Conservation (phyloP, 2,329 filamentous ascomycete genomes). For the Pseudocercospora ulei region DNA sequence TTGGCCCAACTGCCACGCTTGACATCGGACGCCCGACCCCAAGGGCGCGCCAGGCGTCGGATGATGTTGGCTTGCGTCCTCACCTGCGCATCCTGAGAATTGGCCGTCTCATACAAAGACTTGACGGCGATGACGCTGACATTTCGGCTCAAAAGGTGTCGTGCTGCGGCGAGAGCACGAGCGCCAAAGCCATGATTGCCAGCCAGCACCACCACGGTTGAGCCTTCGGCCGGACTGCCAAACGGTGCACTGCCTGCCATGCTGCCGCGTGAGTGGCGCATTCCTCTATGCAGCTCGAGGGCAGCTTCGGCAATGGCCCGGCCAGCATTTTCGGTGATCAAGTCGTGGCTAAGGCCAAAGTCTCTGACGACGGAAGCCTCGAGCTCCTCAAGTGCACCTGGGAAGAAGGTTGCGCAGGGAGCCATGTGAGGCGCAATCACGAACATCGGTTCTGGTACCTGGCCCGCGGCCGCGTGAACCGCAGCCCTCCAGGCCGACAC, state of each 20-base stretch:
- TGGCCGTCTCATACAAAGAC: constrained; percentile 72
- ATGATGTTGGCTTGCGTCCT: constrained; percentile 75
- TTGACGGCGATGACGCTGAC: constrained; percentile 73
- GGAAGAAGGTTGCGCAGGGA: constrained; percentile 50
- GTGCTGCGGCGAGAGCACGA: constrained; percentile 71
- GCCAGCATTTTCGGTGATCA: constrained; percentile 86
- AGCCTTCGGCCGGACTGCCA: constrained; percentile 37
- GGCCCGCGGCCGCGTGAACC: constrained; percentile 20
- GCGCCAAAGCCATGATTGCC: constrained; percentile 91
- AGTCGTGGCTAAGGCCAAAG: constrained; percentile 73
- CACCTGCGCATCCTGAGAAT: constrained; percentile 69
- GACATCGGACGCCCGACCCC: constrained; percentile 49
- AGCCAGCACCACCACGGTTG: constrained; percentile 66
- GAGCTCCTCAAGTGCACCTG: constrained; percentile 81
- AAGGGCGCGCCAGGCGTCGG: constrained; percentile 53
- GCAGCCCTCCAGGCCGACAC: constrained; percentile 21
- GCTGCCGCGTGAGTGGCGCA: constrained; percentile 43
- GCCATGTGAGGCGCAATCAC: constrained; percentile 47
- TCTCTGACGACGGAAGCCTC: constrained; percentile 86
- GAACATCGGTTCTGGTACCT: constrained; percentile 37
- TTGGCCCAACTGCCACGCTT: constrained; percentile 48
- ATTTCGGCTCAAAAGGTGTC: constrained; percentile 77
- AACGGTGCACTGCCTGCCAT: constrained; percentile 50
- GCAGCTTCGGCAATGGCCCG: constrained; percentile 80
- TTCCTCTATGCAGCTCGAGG: constrained; percentile 36